Evolutionary conservation across 768 basidiomycete genomes (phyloP).

Genomic region (Lactifluus hygrophoroides): DNA sequence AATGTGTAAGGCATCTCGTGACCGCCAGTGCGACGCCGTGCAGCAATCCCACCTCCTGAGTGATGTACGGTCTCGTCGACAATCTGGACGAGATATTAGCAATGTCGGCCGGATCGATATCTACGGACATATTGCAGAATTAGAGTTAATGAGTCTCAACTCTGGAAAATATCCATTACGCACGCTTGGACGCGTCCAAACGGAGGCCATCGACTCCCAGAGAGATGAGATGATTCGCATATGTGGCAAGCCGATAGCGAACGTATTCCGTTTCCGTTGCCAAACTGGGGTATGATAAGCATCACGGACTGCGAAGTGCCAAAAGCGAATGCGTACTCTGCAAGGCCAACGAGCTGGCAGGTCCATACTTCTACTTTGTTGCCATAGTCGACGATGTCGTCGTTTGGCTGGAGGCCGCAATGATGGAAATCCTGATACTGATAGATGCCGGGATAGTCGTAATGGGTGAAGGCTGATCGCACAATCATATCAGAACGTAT

Average conservation of each 20-base stretch:
- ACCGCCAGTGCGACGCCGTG: not conserved
- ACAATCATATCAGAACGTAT: not conserved
- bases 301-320: not conserved
- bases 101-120: slow-evolving; percentile 46
- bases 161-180: slow-evolving; percentile 17
- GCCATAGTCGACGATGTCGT: slow-evolving; percentile 48
- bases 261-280: slow-evolving; percentile 58
- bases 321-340: slow-evolving; percentile 29
- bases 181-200: slow-evolving; percentile 61
- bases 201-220: slow-evolving; percentile 56
- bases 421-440: slow-evolving; percentile 48
- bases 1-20: not conserved
- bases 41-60: slow-evolving; percentile 40
- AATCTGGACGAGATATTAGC: slow-evolving; percentile 44
- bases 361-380: slow-evolving; percentile 44
- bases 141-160: not conserved
- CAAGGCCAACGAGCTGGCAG: slow-evolving; percentile 32
- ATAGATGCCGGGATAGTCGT: slow-evolving; percentile 29
- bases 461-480: slow-evolving; percentile 38
- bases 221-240: slow-evolving; percentile 51
- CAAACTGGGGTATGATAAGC: slow-evolving; percentile 31
- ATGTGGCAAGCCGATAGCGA: slow-evolving; percentile 42
- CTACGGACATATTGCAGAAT: slow-evolving; percentile 28
- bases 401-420: slow-evolving; percentile 44
- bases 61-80: slow-evolving; percentile 41